phyloP scores from a whole-genome alignment of 1,139 yeast species.

The Arxiozyma bovina region DNA sequence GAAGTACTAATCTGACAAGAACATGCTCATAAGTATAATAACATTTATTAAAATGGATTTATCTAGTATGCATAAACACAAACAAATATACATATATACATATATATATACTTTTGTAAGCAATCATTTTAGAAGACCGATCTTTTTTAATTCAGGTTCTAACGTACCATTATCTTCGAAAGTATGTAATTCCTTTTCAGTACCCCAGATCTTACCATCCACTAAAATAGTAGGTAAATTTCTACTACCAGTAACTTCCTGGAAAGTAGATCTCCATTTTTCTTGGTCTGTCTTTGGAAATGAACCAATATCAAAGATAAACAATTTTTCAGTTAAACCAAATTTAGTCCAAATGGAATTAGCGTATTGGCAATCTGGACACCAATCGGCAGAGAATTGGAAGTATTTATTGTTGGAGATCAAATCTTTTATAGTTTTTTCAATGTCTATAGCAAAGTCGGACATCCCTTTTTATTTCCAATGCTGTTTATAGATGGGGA shows the following conservation, averaged over 20 bases:
- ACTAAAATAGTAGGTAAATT: conserved; percentile 68
- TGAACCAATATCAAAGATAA: conserved; percentile 53
- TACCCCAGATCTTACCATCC: conserved; percentile 54
- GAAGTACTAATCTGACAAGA: not conserved
- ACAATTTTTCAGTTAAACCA: conserved; percentile 42
- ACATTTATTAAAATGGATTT: not conserved
- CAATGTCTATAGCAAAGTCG: conserved; percentile 1
- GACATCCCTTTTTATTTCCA: not conserved
- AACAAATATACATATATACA: not conserved
- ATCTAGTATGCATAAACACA: too few relatives aligned
- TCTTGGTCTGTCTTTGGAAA: conserved; percentile 43
- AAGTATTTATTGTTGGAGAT: conserved; percentile 42
- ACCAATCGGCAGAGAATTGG: conserved; percentile 64
- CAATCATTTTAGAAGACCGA: conserved; percentile 31
- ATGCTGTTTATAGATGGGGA: not conserved
- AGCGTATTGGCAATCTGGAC: conserved; percentile 67
- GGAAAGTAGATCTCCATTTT: conserved; percentile 51
- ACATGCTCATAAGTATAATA: not conserved
- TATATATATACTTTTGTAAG: not conserved
- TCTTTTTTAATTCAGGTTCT: conserved; percentile 36
- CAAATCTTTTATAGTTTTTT: conserved; percentile 28
- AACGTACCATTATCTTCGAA: conserved; percentile 40
- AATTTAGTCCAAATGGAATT: conserved; percentile 45
- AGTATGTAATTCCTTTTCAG: conserved; percentile 44
- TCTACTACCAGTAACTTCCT: conserved; percentile 51